Percentiles rank a stretch among this genome's conserved stretches.
phyloP scores from a whole-genome alignment of 169 alveolate genomes.

The Ichthyophthirius multifiliis region DNA sequence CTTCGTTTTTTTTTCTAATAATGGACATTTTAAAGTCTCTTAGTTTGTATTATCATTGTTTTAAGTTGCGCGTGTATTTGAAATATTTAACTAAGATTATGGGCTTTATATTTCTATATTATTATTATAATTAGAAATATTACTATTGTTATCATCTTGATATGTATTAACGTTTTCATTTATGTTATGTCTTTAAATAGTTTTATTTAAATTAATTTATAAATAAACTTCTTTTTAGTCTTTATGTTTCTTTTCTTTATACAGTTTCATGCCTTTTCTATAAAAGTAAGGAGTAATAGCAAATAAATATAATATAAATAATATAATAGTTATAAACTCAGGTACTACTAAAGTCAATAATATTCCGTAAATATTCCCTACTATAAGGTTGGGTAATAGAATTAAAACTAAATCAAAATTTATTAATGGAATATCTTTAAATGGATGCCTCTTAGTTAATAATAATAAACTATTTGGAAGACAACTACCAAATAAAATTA shows the following conservation, averaged over 20 bases:
- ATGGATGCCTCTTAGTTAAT: slow-evolving; percentile 22
- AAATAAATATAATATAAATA: neutral
- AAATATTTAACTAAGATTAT: too few species aligned
- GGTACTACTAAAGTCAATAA: slow-evolving; percentile 18
- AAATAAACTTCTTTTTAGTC: too few species aligned
- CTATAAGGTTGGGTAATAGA: slow-evolving; percentile 12
- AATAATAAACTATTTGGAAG: slow-evolving; percentile 12
- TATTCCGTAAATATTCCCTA: slow-evolving; percentile 29
- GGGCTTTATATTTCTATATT: too few species aligned
- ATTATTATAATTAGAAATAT: too few species aligned
- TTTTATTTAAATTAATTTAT: too few species aligned
- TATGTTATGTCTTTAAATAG: too few species aligned
- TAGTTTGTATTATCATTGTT: too few species aligned
- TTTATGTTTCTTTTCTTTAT: neutral
- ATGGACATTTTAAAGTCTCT: too few species aligned
- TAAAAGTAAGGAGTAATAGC: neutral
- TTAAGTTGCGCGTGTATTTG: too few species aligned
- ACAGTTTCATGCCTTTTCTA: neutral
- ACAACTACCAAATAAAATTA: slow-evolving; percentile 15
- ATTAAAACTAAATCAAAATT: slow-evolving; percentile 20
- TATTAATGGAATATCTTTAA: slow-evolving; percentile 3
- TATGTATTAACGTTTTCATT: too few species aligned
- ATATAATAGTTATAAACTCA: neutral
- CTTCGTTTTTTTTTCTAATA: too few species aligned
- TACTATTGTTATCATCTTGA: too few species aligned